Base-by-base conservation (phyloP, 2,329 filamentous ascomycete genomes). In the Triangularia verruculosa region DNA sequence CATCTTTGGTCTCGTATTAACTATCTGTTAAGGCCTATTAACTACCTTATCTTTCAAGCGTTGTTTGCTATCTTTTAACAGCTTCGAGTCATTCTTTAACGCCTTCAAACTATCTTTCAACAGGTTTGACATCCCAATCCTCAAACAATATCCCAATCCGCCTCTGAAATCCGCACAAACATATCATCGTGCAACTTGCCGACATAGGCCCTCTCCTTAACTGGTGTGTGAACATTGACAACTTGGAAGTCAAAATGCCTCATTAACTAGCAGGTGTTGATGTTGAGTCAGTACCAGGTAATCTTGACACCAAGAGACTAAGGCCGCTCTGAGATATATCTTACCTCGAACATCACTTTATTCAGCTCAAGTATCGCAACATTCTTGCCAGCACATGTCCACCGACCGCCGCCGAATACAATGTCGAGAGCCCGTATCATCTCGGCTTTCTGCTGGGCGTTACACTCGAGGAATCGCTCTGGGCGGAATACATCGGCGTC, bases 401-500 rank as follows among this genome's bases (percentile, higher is more conserved):
- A 76, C 20, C 70, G 69, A 1, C 78, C 78, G 47, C 72, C 70
- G 2, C 76, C 76, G 68, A 79, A 80, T 2, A 77, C 67, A 7
- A 70, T 67, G 56, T 75, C 69, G 66, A 74, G 74, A 12, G 56
- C 52, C 15, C 39, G 43, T 27, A 47, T 58, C 63, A 62, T 64
- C 30, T 58, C 12, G 8, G 15, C 56, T 13, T 15, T 13, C 13
- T 39, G 34, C 8, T 39, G 13, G 5, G 24, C 13, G 22, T 59
- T 73, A 0, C 69, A 72, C 56, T 77, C 72, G 8, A 82, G 62
- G 78, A 79, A 82, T 32, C 80, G 71, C 55, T 80, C 79, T 0
- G 80, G 81, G 13, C 76, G 72, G 68, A 78, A 83, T 0, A 76
- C 59, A 24, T 75, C 72, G 2, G 75, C 74, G 61, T 80, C 77